A percentile compares a stretch with the other conserved stretches of the same genome.
These are phyloP conservation scores for Candida pseudoviswanathii DNA, from an alignment of 1,139 yeast species.

Conservation along the genomic window DNA sequence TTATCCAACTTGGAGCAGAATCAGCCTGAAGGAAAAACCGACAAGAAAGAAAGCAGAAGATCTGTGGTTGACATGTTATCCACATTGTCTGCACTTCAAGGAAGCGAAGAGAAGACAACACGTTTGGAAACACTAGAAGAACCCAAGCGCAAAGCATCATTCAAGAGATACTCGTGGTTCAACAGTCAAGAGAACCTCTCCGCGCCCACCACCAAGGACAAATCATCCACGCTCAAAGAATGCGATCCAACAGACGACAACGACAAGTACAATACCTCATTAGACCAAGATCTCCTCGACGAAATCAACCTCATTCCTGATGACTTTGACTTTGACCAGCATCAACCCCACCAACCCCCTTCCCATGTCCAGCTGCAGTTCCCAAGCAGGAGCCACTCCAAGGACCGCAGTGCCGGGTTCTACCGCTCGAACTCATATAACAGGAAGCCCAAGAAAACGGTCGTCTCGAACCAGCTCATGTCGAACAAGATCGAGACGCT, in stretches of 20 bases:
- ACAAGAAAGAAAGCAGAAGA: background rate
- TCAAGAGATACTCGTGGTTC: slow-evolving; percentile 38
- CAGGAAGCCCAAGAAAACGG: slow-evolving; percentile 36
- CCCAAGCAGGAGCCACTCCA: slow-evolving; percentile 10
- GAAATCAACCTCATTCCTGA: slow-evolving; percentile 62
- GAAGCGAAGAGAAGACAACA: background rate
- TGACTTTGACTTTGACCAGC: slow-evolving; percentile 52
- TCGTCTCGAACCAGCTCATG: slow-evolving; percentile 23
- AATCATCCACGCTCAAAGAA: slow-evolving; percentile 4
- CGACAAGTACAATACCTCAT: slow-evolving; percentile 16
- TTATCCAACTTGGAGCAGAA: slow-evolving; percentile 15
- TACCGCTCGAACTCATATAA: slow-evolving; percentile 40
- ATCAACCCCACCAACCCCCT: background rate
- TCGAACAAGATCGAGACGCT: slow-evolving; percentile 52
- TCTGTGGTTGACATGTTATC: slow-evolving; percentile 26
- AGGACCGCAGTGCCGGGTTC: slow-evolving; percentile 14
- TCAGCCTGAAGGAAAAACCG: background rate
- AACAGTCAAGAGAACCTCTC: slow-evolving; percentile 32
- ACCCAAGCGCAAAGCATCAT: slow-evolving; percentile 9
- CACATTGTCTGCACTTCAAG: slow-evolving; percentile 14
- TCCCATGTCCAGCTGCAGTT: background rate
- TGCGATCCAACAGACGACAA: slow-evolving; percentile 13
- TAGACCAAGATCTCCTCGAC: slow-evolving; percentile 47
- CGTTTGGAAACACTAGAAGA: background rate
- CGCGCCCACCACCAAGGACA: slow-evolving; percentile 1